Evolutionary conservation across 768 basidiomycete species (phyloP).

Genomic region (Pulveroboletus sp.): DNA sequence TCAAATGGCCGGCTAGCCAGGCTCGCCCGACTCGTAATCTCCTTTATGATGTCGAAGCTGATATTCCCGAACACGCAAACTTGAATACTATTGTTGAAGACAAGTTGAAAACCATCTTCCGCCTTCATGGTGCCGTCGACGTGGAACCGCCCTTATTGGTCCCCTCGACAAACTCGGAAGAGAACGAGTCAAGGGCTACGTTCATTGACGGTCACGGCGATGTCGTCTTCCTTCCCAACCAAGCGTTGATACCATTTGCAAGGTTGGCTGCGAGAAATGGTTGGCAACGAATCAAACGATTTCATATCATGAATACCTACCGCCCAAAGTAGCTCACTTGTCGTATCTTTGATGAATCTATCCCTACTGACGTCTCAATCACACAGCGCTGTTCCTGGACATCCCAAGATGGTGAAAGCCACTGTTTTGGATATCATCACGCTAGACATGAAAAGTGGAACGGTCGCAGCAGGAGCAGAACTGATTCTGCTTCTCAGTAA

Average conservation of each 20-base stretch:
- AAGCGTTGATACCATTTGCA: conserved; percentile 76
- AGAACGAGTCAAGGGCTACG: conserved; percentile 63
- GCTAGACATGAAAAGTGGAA: conserved; percentile 61
- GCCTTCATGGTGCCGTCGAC: conserved; percentile 87
- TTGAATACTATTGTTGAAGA: conserved; percentile 78
- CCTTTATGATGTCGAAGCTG: conserved; percentile 71
- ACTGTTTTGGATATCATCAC: conserved; percentile 86
- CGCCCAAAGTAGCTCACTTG: conserved; percentile 55
- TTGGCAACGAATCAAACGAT: conserved; percentile 75
- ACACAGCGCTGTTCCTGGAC: conserved; percentile 61
- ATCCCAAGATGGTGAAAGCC: conserved; percentile 69
- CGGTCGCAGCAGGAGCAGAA: conserved; percentile 72
- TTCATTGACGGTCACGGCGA: conserved; percentile 83
- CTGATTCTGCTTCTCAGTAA: conserved; percentile 65
- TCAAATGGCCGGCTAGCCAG: conserved; percentile 66
- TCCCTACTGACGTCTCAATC: conserved; percentile 2
- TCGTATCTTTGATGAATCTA: background rate
- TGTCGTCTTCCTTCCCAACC: conserved; percentile 68
- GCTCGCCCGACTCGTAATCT: conserved; percentile 62
- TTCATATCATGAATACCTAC: conserved; percentile 73
- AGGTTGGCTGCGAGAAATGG: conserved; percentile 70
- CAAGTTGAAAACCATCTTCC: conserved; percentile 72
- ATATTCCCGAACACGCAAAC: conserved; percentile 65
- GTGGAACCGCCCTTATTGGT: conserved; percentile 84
- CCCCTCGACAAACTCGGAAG: conserved; percentile 61